Evolutionary conservation across 257 asterid species (phyloP), one percentile per base, ranked within the genome.

Genomic region (Solanum ossicruentum): DNA sequence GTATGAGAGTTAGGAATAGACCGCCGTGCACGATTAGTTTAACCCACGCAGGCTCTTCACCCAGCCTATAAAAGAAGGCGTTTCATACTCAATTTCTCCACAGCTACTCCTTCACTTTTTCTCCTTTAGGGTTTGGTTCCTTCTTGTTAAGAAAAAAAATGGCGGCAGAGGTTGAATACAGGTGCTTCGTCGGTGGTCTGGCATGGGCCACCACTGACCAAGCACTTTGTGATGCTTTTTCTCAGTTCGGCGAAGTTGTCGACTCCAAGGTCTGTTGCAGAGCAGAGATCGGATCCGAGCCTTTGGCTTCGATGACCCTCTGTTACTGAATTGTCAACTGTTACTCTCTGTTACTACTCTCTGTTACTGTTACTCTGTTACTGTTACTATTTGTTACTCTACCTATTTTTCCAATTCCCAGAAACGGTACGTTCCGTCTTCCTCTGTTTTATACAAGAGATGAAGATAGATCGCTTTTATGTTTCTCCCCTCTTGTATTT

Each of bases 131-230:
- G 41, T 36, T 36, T 18, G 58, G 7, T 21, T 49, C n/a, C 41
- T 71, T 58, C 47, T 8, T 17, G 0, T 12, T 26, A 12, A 21
- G 32, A 28, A 3, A 10, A 26, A 26, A 21, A 63, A 85, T 85
- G 87, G 79, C 87, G 85, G 79, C 87, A 36, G 90, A 85, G 6
- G 82, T 69, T 11, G 90, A 88, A 43, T 88, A 15, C 77, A 79
- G 90, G 79, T 88, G 90, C 57, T 88, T 88, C 79, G 90, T 88
- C 16, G 90, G 90, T 85, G 90, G 90, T 7, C 81, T 91, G 86
- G 95, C 95, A 0, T 92, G 95, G 94, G 92, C 93, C 88, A 91
- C 95, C 93, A 87, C 86, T 51, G 95, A 92, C 75, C 85, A 88
- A 5, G 43, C 93, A 4, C 93, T 92, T 16, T 87, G 81, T 66